phyloP scores from a whole-genome alignment of 345 rosid species.

The Ceriops tagal region DNA sequence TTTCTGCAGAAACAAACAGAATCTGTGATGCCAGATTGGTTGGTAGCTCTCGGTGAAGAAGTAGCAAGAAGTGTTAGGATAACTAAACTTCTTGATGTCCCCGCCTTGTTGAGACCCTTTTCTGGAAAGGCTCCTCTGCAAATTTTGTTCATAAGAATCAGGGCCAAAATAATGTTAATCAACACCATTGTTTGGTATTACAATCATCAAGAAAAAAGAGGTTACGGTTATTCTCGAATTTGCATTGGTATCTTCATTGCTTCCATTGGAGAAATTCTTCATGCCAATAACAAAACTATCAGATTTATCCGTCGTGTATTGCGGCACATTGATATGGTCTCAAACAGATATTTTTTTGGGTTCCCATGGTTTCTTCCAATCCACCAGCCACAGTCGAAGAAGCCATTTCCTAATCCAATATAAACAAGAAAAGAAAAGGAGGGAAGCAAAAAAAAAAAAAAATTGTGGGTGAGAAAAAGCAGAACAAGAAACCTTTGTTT shows the following conservation, averaged over 20 bases:
- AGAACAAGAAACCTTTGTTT: not conserved
- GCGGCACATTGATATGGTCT: conserved; percentile 27
- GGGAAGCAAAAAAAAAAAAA: not conserved
- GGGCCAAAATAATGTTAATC: not conserved
- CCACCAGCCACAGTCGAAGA: not conserved
- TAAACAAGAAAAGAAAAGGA: not conserved
- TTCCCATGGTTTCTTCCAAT: too few species aligned
- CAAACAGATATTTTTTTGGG: conserved; percentile 33
- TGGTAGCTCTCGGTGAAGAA: conserved; percentile 65
- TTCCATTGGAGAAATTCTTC: conserved; percentile 47
- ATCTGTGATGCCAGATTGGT: not conserved
- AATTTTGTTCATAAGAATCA: conserved; percentile 18
- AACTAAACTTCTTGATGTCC: conserved; percentile 43
- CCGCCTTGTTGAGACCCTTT: conserved; percentile 59
- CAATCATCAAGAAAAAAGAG: not conserved
- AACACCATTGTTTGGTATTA: not conserved
- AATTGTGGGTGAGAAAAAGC: not conserved
- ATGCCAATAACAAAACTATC: conserved; percentile 68
- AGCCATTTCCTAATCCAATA: conserved; percentile 15
- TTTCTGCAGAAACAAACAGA: not conserved
- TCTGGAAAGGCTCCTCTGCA: conserved; percentile 74
- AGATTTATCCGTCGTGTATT: conserved; percentile 33
- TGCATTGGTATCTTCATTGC: conserved; percentile 36
- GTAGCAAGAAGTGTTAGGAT: conserved; percentile 36
- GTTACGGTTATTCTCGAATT: conserved; percentile 52